A percentile compares a stretch with the other conserved stretches of the same genome.
These are phyloP conservation scores for Trichoderma semiorbis DNA, from an alignment of 2,329 filamentous ascomycete species.

Conservation along the genomic window DNA sequence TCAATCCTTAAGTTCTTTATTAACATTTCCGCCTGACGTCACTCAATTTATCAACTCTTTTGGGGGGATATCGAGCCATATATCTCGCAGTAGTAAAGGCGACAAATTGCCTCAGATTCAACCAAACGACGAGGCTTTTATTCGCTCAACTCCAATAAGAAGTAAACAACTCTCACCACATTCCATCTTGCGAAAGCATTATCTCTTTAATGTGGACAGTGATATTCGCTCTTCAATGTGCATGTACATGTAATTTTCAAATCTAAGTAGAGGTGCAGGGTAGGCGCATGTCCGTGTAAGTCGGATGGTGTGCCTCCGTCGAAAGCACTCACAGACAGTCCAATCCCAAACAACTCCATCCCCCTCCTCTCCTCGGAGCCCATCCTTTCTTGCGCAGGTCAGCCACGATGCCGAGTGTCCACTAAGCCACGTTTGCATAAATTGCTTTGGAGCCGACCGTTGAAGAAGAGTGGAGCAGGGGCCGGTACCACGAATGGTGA, in stretches of 20 bases:
- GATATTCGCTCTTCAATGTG: neutral
- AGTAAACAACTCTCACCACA: neutral
- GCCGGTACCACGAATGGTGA: constrained; percentile 15
- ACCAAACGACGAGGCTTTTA: neutral
- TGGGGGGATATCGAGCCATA: neutral
- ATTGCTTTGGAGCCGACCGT: neutral
- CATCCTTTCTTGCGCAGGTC: neutral
- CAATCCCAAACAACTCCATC: neutral
- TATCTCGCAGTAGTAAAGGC: neutral
- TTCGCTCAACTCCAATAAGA: neutral
- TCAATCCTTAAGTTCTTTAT: neutral
- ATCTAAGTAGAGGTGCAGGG: neutral
- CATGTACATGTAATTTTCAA: neutral
- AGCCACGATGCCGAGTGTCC: neutral
- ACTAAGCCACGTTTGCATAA: constrained; percentile 13
- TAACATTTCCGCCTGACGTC: neutral
- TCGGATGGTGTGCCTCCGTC: neutral
- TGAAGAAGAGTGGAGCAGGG: constrained; percentile 10
- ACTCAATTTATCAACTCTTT: neutral
- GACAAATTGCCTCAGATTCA: neutral
- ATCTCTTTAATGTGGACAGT: neutral
- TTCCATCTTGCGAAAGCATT: neutral
- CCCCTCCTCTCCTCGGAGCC: neutral
- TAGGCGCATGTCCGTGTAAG: neutral
- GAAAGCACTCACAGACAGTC: neutral